Base-by-base conservation (phyloP, 345 rosid genomes). In the Pistacia atlantica region DNA sequence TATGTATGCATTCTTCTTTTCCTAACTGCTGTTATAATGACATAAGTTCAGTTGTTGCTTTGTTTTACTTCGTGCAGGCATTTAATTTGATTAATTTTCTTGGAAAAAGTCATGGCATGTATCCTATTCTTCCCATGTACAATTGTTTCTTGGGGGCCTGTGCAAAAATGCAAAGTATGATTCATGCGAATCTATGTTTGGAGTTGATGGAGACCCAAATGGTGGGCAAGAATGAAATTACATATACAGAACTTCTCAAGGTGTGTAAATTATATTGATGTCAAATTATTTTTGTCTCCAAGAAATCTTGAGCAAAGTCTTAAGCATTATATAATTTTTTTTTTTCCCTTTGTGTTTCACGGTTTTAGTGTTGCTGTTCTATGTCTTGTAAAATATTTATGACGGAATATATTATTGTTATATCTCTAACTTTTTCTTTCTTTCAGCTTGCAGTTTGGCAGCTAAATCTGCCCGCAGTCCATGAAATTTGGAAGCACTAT, bases 361-460 rank as follows among this genome's bases (percentile, higher is more conserved):
- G 3, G 5, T 66, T 66, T 38, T 6, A n/a, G 4, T 66, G 16
- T 66, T 45, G 11, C 33, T 28, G 2, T 66, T 66, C 33, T 66
- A 3, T 64, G 28, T n/a, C 33, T 8, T 42, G 11, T 66, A 45
- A 66, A 45, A 25, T 48, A 61, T 20, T 6, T 35, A 5, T 1
- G 52, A 64, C 42, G 45, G 46, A 42, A 42, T 68, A 62, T 77
- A 75, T 70, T 54, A 74, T 67, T 64, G 75, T 86, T 75, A 42
- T 66, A 48, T 67, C 54, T 13, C 17, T 17, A 60, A 11, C 59
- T 72, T 69, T 60, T 42, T 51, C 35, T 79, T 9, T 68, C 79
- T 79, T 87, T 76, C 89, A 95, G 98, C 87, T 95, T 81, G 98
- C 99, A 79, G 94, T 90, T 79, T 79, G 78, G 81, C 92, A 89